phyloP scores from a whole-genome alignment of 768 basidiomycete genomes.

The Leccinum fibrillosum region DNA sequence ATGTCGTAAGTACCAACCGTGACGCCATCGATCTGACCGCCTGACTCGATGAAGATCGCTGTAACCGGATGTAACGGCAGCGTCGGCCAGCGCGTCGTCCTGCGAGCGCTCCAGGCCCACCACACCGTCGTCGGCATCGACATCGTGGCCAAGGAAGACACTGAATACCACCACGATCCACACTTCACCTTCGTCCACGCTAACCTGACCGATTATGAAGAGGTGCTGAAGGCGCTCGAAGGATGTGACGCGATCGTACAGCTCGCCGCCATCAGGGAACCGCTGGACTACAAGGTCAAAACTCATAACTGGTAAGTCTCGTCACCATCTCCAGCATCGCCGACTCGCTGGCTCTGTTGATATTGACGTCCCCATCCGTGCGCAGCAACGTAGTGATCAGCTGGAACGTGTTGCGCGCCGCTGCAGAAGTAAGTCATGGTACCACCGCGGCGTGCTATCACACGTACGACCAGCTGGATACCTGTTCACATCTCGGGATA shows the following conservation, averaged over 20 bases:
- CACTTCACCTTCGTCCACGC: slow-evolving; percentile 42
- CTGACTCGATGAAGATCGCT: slow-evolving; percentile 45
- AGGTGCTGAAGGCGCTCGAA: slow-evolving; percentile 39
- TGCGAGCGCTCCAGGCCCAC: slow-evolving; percentile 41
- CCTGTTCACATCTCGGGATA: not conserved
- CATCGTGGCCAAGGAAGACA: slow-evolving; percentile 19
- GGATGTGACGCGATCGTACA: slow-evolving; percentile 60
- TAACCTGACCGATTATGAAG: slow-evolving; percentile 52
- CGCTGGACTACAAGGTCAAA: slow-evolving; percentile 52
- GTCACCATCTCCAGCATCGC: not conserved
- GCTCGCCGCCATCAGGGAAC: slow-evolving; percentile 45
- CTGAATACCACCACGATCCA: slow-evolving; percentile 19
- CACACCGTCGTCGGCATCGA: slow-evolving; percentile 58
- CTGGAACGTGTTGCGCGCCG: slow-evolving; percentile 66
- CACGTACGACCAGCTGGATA: not conserved
- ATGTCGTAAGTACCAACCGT: too few species aligned
- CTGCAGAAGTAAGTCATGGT: slow-evolving; percentile 50
- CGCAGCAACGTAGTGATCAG: slow-evolving; percentile 65
- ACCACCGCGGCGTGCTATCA: not conserved
- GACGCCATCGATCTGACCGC: too few species aligned
- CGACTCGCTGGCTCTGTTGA: not conserved
- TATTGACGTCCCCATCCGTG: not conserved
- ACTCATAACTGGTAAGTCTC: slow-evolving; percentile 55
- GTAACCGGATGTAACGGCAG: slow-evolving; percentile 60
- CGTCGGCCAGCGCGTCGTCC: slow-evolving; percentile 52